Evolutionary conservation across 257 asterid species (phyloP).

Genomic region (Galeopsis tetrahit): DNA sequence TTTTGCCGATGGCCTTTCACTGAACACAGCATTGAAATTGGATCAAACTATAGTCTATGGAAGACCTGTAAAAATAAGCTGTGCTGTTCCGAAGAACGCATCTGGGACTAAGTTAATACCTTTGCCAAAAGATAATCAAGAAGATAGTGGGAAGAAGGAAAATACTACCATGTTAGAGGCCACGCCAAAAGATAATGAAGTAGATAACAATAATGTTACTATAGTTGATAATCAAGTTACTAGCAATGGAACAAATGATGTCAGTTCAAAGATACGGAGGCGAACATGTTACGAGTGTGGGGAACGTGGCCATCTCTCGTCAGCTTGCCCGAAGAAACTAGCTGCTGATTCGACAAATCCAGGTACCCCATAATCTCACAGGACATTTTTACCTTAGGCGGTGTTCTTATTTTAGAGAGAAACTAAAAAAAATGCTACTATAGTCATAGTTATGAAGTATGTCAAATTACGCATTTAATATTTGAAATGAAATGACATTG

Average conservation of each 20-base stretch:
- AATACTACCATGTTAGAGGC: slow-evolving; percentile 14
- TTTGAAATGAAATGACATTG: background rate
- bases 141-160: slow-evolving; percentile 12
- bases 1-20: slow-evolving; percentile 64
- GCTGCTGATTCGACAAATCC: slow-evolving; percentile 38
- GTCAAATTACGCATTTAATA: background rate
- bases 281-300: slow-evolving; percentile 90
- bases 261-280: slow-evolving; percentile 74
- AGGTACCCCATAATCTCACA: background rate
- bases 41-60: slow-evolving; percentile 80
- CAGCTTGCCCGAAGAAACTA: slow-evolving; percentile 69
- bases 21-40: slow-evolving; percentile 65
- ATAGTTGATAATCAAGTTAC: slow-evolving; percentile 32
- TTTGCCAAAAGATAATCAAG: slow-evolving; percentile 33
- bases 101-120: slow-evolving; percentile 36
- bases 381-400: background rate
- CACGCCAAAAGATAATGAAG: slow-evolving; percentile 7
- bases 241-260: slow-evolving; percentile 36
- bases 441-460: background rate
- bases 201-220: slow-evolving; percentile 2
- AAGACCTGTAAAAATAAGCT: slow-evolving; percentile 75
- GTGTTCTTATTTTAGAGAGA: background rate
- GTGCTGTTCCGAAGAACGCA: slow-evolving; percentile 73
- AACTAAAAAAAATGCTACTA: background rate
- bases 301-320: slow-evolving; percentile 80